Evolutionary conservation across 2,329 filamentous ascomycete genomes (phyloP), one percentile per base, ranked within the genome.

Genomic region (Trichoderma sp.): DNA sequence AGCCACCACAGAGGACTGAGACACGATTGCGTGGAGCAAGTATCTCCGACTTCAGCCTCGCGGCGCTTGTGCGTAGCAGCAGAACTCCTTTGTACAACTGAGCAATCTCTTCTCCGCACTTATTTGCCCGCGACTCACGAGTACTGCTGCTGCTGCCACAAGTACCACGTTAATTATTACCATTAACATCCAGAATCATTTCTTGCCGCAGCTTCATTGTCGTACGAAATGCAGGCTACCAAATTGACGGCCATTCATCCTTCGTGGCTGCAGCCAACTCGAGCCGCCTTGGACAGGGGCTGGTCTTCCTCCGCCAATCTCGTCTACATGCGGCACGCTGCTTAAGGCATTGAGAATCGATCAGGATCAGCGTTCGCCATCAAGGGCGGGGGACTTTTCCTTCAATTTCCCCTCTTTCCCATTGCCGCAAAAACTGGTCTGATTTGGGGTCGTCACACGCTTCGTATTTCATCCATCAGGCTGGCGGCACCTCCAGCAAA

Each of bases 341-440:
- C 33, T 29, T 8, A 19, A 43, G 7, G 49, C 49, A 10, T 56
- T 35, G 33, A 64, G 29, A 43, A 43, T 24, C 35, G 49, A 63
- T 40, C 60, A 63, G 60, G 49, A 63, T 37, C 61, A 63, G 61
- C 61, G 21, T 56, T 53, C 49, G 16, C 40, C 40, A 43, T 33
- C 61, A 27, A 52, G 24, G 55, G 61, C 61, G 31, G 61, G 59
- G 61, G 33, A 14, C 3, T 13, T 37, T 56, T 5, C 31, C 21
- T 24, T 11, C 31, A 24, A 19, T 33, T n/a, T 16, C 24, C 52
- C 49, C 49, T 55, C 49, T 21, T 21, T 43, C 52, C 53, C 53
- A 40, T 19, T 19, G 33, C 7, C 31, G 40, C 29, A 49, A 47
- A 10, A 10, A 13, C 43, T 24, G 47, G 47, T 24, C 47, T 49